Conservation (phyloP, 2,329 filamentous ascomycete genomes). For the Colletotrichum sidae region DNA sequence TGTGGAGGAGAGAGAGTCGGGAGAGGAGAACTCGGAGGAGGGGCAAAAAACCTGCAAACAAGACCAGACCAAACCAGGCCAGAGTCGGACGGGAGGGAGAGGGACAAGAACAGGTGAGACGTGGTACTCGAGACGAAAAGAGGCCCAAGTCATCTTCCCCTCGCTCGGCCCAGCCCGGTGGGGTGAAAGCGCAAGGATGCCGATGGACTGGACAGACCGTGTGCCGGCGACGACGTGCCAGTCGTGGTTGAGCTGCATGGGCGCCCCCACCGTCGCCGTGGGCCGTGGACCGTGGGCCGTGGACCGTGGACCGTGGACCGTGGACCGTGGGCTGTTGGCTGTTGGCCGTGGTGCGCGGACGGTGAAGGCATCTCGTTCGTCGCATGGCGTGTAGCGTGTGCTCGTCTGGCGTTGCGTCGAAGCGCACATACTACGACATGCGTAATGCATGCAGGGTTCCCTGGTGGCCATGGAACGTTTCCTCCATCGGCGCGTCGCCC, state of each 20-base stretch:
- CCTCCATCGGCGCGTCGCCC: not conserved
- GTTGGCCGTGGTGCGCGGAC: not conserved
- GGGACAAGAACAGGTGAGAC: not conserved
- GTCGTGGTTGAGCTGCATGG: not conserved
- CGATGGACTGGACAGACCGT: not conserved
- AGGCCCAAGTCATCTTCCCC: not conserved
- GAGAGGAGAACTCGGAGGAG: not conserved
- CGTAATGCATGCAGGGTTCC: not conserved
- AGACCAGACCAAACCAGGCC: not conserved
- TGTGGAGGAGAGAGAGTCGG: not conserved
- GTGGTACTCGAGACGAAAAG: slow-evolving; percentile 24
- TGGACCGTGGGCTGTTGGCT: not conserved
- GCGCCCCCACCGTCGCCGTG: slow-evolving; percentile 10
- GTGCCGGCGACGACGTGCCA: too few species aligned
- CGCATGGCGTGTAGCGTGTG: not conserved
- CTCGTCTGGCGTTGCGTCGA: not conserved
- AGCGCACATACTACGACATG: not conserved
- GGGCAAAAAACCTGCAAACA: not conserved
- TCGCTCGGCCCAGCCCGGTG: not conserved
- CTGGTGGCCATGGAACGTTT: slow-evolving; percentile 25
- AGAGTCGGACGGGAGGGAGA: not conserved
- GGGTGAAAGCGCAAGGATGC: not conserved
- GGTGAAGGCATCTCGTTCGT: slow-evolving; percentile 17
- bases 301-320: too few species aligned
- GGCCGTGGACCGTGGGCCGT: not conserved